A percentile compares a stretch with the other conserved stretches of the same genome.
Evolutionary conservation across 2,329 filamentous ascomycete species (phyloP).

Genomic region (Fusarium sp.): DNA sequence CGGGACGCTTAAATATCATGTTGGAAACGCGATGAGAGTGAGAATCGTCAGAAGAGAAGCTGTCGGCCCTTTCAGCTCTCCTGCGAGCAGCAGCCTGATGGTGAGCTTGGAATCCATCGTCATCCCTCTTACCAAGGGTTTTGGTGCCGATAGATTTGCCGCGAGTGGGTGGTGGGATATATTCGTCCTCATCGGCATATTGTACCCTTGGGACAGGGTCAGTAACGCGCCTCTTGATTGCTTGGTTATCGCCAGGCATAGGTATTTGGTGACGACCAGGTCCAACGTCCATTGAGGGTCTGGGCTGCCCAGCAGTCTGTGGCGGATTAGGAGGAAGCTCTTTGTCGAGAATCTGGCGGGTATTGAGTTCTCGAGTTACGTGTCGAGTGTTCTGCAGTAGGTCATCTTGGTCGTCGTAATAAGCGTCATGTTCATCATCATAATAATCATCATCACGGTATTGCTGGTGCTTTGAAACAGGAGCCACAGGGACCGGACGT

Average conservation of each 20-base stretch:
- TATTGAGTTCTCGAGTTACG: constrained; percentile 30
- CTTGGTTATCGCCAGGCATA: constrained; percentile 36
- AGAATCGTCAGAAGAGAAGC: constrained; percentile 44
- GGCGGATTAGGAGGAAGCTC: constrained; percentile 47
- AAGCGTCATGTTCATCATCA: constrained; percentile 23
- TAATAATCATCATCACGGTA: constrained; percentile 1
- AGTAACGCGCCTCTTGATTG: constrained; percentile 44
- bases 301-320: constrained; percentile 32
- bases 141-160: constrained; percentile 34
- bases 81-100: constrained; percentile 32
- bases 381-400: constrained; percentile 18
- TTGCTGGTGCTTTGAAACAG: constrained; percentile 19
- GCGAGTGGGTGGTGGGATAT: constrained; percentile 38
- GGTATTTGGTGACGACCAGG: constrained; percentile 18
- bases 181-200: constrained; percentile 44
- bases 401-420: constrained; percentile 33
- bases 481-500: constrained; percentile 23
- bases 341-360: constrained; percentile 48
- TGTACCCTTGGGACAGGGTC: constrained; percentile 45
- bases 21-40: constrained; percentile 53
- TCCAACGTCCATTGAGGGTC: constrained; percentile 28
- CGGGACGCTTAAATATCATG: constrained; percentile 54
- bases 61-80: constrained; percentile 45
- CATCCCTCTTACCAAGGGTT: constrained; percentile 19
- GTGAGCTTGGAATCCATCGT: constrained; percentile 16